Conservation (phyloP, 148 eudicot species). For the Nepenthes mirabilis region DNA sequence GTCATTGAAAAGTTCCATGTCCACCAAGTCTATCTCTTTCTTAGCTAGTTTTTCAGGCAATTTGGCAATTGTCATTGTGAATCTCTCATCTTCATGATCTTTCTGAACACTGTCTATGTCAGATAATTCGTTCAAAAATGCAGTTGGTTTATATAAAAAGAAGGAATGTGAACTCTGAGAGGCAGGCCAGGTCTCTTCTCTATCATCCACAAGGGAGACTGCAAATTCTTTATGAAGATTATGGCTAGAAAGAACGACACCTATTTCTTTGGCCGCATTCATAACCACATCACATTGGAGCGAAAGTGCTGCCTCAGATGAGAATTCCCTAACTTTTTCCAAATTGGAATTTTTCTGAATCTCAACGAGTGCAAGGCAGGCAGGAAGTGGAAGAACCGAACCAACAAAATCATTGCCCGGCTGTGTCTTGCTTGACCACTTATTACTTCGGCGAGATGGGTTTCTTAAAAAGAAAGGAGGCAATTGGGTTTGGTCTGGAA, state of each 20-base stretch:
- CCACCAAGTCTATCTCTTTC: background rate
- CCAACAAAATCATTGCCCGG: constrained; percentile 41
- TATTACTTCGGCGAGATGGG: constrained; percentile 39
- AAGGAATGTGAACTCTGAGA: constrained; percentile 13
- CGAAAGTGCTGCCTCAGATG: constrained; percentile 27
- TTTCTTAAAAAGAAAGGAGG: constrained; percentile 51
- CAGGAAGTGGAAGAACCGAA: constrained; percentile 57
- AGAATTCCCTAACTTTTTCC: constrained; percentile 19
- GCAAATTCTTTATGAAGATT: constrained; percentile 18
- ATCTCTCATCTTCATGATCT: constrained; percentile 15
- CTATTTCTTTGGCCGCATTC: constrained; percentile 22
- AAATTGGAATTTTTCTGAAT: constrained; percentile 15
- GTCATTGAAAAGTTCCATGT: constrained; percentile 6
- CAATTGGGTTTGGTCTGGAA: constrained; percentile 36
- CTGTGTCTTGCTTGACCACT: constrained; percentile 35
- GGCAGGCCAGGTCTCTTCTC: constrained; percentile 20
- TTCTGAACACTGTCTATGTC: constrained; percentile 3
- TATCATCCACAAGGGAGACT: constrained; percentile 51
- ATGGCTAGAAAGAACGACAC: constrained; percentile 7
- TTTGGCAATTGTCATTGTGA: constrained; percentile 15
- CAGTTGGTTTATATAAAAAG: constrained; percentile 25
- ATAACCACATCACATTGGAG: constrained; percentile 30
- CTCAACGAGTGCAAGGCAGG: constrained; percentile 26
- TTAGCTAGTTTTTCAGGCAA: background rate
- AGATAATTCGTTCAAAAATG: constrained; percentile 16